phyloP scores from a whole-genome alignment of 805 yeast species.

The Candida chilensis region DNA sequence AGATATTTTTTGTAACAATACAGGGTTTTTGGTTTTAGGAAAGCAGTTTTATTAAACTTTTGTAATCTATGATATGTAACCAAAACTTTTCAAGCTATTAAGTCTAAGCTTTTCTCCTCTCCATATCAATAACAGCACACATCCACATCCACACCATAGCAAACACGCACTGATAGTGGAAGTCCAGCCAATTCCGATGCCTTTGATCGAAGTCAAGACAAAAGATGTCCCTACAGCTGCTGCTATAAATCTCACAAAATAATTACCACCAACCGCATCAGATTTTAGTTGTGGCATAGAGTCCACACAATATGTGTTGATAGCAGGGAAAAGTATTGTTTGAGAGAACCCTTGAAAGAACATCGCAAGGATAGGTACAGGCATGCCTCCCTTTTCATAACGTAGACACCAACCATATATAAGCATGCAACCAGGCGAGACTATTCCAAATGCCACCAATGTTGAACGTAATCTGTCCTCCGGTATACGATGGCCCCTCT shows the following conservation, averaged over 20 bases:
- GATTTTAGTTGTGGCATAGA: slow-evolving; percentile 45
- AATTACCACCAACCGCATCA: slow-evolving; percentile 48
- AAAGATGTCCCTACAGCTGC: slow-evolving; percentile 45
- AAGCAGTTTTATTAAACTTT: too few species aligned
- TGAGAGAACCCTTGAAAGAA: slow-evolving; percentile 41
- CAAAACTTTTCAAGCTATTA: too few species aligned
- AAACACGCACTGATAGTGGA: slow-evolving; percentile 38
- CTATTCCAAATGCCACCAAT: slow-evolving; percentile 25
- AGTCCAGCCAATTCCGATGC: slow-evolving; percentile 51
- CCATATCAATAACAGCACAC: too few species aligned
- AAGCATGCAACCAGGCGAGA: slow-evolving; percentile 33
- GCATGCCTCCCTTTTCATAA: slow-evolving; percentile 42
- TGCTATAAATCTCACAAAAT: slow-evolving; percentile 38
- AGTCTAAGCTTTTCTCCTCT: too few species aligned
- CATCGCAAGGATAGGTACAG: slow-evolving; percentile 41
- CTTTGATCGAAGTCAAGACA: slow-evolving; percentile 31
- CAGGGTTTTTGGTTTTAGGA: too few species aligned
- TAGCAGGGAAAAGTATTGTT: slow-evolving; percentile 39
- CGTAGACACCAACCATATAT: slow-evolving; percentile 48
- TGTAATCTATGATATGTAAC: too few species aligned
- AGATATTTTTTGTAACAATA: too few species aligned
- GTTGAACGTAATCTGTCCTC: slow-evolving; percentile 42
- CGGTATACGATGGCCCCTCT: slow-evolving; percentile 34
- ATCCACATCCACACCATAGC: slow-evolving; percentile 24
- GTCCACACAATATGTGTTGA: slow-evolving; percentile 52